Base-by-base conservation (phyloP, 257 asterid genomes). In the Nicotiana obtusifolia region DNA sequence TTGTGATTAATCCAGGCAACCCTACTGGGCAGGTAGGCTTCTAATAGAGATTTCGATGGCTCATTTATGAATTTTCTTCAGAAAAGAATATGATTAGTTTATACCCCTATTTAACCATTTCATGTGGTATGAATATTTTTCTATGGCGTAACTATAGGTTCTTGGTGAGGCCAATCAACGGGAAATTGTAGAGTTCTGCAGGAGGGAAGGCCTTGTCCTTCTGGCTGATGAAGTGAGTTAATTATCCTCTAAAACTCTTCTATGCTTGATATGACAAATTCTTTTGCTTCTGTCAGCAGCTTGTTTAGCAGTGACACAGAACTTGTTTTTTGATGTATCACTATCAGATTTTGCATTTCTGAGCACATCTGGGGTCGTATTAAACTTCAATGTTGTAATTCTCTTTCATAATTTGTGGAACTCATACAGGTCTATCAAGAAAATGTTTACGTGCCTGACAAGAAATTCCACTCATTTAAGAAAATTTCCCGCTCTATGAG, bases 1-100 rank as follows among this genome's bases (percentile, higher is more conserved):
- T 91, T 78, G 99, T 96, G 62, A 96, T 96, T 80, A 96, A 96
- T 88, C 99, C 99, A 24, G 99, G 98, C 64, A 96, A 96, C 83
- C 99, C 99, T 24, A 96, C 99, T 0, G 99, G 98, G 82, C 98
- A 95, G 98, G 99, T 94, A 85, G 78, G 67, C 19, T 14, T 59
- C 44, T 19, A 11, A 10, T n/a, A 41, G 49, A 41, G 49, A 31
- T 59, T 31, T 28, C 44, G 56, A 10, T 31, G 64, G 64, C 10
- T 16, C 80, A 26, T 75, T 33, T 75, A 49, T 52, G 62, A 24
- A 49, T 75, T 73, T 49, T 75, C 26, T 26, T 75, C 41, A 47
- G 64, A 26, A 13, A 15, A 7, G 15, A 24, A 49, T 75, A 49
- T 49, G 24, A 5, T 30, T 30, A 30, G 33, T 30, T 30, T 30